These are phyloP conservation scores for Naganishia randhawae DNA, from an alignment of 768 basidiomycete genomes.

Conservation along the genomic window DNA sequence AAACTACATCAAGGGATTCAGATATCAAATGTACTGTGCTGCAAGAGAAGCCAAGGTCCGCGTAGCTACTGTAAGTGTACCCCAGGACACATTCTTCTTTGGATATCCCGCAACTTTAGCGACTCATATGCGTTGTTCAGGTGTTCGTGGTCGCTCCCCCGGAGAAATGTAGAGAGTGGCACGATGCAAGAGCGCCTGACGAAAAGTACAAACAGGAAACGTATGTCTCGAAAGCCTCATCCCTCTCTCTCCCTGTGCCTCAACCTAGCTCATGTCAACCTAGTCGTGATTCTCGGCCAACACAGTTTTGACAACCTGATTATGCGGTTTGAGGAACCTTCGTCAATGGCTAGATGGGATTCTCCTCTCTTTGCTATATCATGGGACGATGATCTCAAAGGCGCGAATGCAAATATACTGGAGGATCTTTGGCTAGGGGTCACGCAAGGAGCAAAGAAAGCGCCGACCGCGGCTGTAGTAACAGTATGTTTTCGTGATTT, in stretches of 20 bases:
- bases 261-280: background rate
- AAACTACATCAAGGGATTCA: conserved; percentile 98
- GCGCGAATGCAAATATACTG: conserved; percentile 54
- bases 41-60: conserved; percentile 81
- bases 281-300: background rate
- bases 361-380: conserved; percentile 83
- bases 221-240: conserved; percentile 58
- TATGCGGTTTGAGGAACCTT: conserved; percentile 88
- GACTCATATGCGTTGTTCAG: conserved; percentile 33
- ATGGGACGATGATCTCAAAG: conserved; percentile 62
- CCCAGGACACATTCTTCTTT: background rate
- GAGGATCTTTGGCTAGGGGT: conserved; percentile 76
- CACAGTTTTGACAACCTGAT: conserved; percentile 80
- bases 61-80: conserved; percentile 71
- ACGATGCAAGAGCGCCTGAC: conserved; percentile 57
- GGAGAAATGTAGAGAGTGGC: conserved; percentile 74
- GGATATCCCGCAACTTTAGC: background rate
- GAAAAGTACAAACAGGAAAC: conserved; percentile 65
- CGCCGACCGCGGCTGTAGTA: conserved; percentile 79
- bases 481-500: conserved; percentile 56
- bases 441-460: conserved; percentile 73
- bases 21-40: conserved; percentile 96
- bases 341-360: conserved; percentile 98
- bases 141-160: conserved; percentile 56
- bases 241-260: background rate